phyloP scores from a whole-genome alignment of 345 rosid species.

The Pugionium cornutum region DNA sequence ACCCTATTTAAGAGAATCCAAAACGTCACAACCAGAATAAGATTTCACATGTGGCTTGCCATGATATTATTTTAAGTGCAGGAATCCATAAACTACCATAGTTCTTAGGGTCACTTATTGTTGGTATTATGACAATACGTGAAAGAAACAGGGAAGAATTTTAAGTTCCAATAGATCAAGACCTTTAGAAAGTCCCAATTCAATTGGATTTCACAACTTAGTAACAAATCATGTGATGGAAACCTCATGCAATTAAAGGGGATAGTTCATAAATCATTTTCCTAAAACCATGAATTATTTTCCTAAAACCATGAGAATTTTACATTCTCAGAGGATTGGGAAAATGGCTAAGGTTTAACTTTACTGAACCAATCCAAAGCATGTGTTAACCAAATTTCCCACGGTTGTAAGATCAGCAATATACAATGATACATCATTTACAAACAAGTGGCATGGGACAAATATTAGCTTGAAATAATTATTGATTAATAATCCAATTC shows the following conservation, averaged over 20 bases:
- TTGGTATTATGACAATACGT: neutral
- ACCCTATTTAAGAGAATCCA: constrained; percentile 87
- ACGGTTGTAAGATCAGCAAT: constrained; percentile 12
- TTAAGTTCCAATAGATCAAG: neutral
- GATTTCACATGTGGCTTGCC: constrained; percentile 43
- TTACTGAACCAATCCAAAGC: constrained; percentile 9
- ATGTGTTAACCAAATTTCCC: constrained; percentile 14
- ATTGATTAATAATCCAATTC: no score
- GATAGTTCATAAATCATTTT: neutral
- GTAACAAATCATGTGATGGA: constrained; percentile 14
- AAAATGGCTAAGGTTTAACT: constrained; percentile 1
- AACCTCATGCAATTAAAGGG: constrained; percentile 9
- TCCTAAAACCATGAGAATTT: no score
- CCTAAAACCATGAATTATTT: neutral
- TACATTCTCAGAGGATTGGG: constrained; percentile 9
- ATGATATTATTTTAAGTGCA: constrained; percentile 46
- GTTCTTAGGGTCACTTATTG: constrained; percentile 10
- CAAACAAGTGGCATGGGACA: constrained; percentile 14
- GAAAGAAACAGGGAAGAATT: constrained; percentile 22
- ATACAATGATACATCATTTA: neutral
- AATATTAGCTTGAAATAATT: no score
- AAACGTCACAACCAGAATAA: constrained; percentile 58
- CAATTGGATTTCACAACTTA: constrained; percentile 3
- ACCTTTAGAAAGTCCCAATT: neutral
- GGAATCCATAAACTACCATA: constrained; percentile 36